Base-by-base conservation (phyloP, 1,284 basidiomycete species). In the Marasmius sp. region DNA sequence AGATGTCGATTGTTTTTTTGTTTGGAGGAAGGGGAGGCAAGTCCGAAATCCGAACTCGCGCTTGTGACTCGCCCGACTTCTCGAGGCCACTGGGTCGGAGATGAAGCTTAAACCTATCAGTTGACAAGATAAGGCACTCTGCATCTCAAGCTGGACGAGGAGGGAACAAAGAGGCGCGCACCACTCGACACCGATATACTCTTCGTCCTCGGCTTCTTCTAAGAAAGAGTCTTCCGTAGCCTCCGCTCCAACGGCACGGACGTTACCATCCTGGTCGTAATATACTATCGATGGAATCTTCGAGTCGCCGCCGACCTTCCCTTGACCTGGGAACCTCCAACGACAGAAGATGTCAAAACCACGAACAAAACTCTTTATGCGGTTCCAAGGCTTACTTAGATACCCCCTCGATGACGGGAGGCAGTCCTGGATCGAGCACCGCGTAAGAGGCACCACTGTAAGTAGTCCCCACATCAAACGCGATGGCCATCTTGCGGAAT, bases 251-350 rank as follows among this genome's bases (percentile, higher is more conserved):
- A 79, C 76, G 6, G 83, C 82, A 52, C 75, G 71, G n/a, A 81
- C 74, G 0, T 65, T 67, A 0, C 85, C 84, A 7, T 72, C 62
- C 16, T 67, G 66, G 64, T 81, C 79, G 66, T 87, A 87, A 65
- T 79, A 85, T 10, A 87, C 69, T 27, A 85, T 73, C 0, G 83
- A 81, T 6, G 85, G 85, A 27, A 87, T 84, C 68, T 86, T 87
- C 8, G 77, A 80, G 57, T 84, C 74, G 1, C 79, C 74, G 6
- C 50, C 34, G 10, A 16, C 34, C 16, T 34, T 27, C 9, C 20
- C 20, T 52, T 52, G 50, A 10, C 20, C 50, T 14, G 50, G 50
- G n/a, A 52, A 52, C 6, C 50, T 52, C 5, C 5, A 27, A 34
- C n/a, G 14, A 34, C 41, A 43, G 50, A 9, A 18, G 18, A 11